phyloP scores from a whole-genome alignment of 1,284 basidiomycete genomes.

The Pascua guehoae region DNA sequence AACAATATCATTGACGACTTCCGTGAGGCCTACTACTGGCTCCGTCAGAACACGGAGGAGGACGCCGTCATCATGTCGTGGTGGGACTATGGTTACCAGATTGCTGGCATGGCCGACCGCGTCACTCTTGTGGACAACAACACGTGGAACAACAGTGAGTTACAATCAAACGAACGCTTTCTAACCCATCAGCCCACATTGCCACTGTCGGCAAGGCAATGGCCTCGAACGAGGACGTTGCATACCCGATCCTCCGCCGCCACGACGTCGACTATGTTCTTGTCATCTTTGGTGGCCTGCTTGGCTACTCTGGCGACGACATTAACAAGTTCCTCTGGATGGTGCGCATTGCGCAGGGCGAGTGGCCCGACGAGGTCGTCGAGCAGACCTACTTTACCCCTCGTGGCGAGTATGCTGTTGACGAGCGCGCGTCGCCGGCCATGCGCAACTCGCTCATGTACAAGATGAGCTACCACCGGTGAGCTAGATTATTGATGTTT shows the following conservation, averaged over 20 bases:
- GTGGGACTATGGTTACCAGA: slow-evolving; percentile 99
- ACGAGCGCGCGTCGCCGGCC: slow-evolving; percentile 76
- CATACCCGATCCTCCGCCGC: slow-evolving; percentile 92
- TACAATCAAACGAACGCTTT: slow-evolving; percentile 30
- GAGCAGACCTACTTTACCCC: slow-evolving; percentile 92
- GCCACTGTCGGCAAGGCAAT: slow-evolving; percentile 97
- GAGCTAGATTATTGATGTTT: slow-evolving; percentile 31
- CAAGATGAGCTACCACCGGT: slow-evolving; percentile 96
- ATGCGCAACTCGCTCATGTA: slow-evolving; percentile 98
- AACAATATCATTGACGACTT: slow-evolving; percentile 99
- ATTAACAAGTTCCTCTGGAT: slow-evolving; percentile 99
- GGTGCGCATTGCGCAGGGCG: slow-evolving; percentile 95
- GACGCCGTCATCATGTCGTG: slow-evolving; percentile 96
- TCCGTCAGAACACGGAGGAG: slow-evolving; percentile 88
- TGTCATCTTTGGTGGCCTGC: slow-evolving; percentile 92
- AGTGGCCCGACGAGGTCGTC: slow-evolving; percentile 97
- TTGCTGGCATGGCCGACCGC: slow-evolving; percentile 96
- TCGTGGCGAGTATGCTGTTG: slow-evolving; percentile 90
- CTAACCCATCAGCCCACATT: slow-evolving; percentile 68
- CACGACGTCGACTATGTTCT: slow-evolving; percentile 99
- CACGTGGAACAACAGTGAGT: slow-evolving; percentile 91
- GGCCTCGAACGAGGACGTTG: slow-evolving; percentile 88
- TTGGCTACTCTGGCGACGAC: slow-evolving; percentile 98
- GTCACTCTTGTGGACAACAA: slow-evolving; percentile 88
- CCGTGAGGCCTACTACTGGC: slow-evolving; percentile 99